Evolutionary conservation across 2,329 filamentous ascomycete species (phyloP).

Genomic region (Alternaria viburni): DNA sequence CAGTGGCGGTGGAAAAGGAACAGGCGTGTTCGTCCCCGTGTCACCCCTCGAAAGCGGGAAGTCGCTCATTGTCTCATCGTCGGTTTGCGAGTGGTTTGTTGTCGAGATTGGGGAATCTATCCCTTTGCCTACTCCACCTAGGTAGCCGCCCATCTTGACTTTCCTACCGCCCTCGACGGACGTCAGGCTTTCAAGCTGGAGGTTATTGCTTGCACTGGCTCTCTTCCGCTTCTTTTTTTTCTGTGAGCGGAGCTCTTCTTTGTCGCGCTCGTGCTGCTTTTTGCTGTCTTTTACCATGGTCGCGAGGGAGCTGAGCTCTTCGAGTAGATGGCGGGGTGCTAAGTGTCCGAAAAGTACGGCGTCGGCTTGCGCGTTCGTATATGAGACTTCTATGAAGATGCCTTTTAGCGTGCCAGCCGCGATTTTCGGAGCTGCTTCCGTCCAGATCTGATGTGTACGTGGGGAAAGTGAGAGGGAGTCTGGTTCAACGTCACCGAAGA

Average conservation of each 20-base stretch:
- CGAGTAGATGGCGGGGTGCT: constrained; percentile 79
- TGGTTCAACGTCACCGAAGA: constrained; percentile 95
- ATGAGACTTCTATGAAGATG: constrained; percentile 96
- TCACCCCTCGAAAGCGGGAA: constrained; percentile 16
- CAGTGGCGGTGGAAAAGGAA: background rate
- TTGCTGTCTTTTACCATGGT: constrained; percentile 67
- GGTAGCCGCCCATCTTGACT: constrained; percentile 14
- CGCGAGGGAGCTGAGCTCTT: constrained; percentile 77
- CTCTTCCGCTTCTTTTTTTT: constrained; percentile 70
- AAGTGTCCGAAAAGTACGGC: constrained; percentile 87
- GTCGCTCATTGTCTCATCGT: constrained; percentile 41
- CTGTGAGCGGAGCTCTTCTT: constrained; percentile 36
- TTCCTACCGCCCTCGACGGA: constrained; percentile 16
- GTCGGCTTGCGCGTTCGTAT: constrained; percentile 78
- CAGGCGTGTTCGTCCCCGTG: constrained; percentile 32
- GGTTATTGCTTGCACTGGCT: constrained; percentile 45
- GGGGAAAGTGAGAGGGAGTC: constrained; percentile 83
- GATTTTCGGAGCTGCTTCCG: constrained; percentile 86
- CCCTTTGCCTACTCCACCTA: constrained; percentile 9
- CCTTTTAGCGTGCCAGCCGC: constrained; percentile 73
- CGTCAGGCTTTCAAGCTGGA: constrained; percentile 21
- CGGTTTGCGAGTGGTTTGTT: constrained; percentile 9
- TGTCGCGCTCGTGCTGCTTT: constrained; percentile 41
- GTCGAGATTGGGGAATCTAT: constrained; percentile 21
- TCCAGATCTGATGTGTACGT: constrained; percentile 83